Base-by-base conservation (phyloP, 2,329 filamentous ascomycete species). In the Neofusicoccum kwambonambiense region DNA sequence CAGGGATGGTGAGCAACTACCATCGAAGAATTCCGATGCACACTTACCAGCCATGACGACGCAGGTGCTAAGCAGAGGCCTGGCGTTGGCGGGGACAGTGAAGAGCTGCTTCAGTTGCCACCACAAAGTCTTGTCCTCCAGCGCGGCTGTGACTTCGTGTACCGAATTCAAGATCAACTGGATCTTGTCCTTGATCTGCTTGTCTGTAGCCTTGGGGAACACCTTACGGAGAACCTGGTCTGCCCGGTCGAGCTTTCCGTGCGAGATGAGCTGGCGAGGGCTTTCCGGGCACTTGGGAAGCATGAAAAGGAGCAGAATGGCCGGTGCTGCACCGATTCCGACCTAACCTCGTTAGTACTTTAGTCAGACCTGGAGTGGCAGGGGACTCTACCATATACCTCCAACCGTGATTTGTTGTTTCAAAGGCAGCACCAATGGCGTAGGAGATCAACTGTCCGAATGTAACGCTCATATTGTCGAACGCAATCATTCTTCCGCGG, bases 1-100 rank as follows among this genome's bases (percentile, higher is more conserved):
- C 81, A 66, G 92, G 81, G 66, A 84, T 85, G 1, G 84, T 83
- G 78, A 41, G 12, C 11, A 35, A 1, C 2, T 2, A 42, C 4
- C 8, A 12, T 19, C 8, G n/a, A 7, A 31, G 5, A 5, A 5
- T 3, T 3, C 8, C 13, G 5, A 2, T 1, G 27, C 11, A 13
- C 2, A 42, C 62, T 77, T 74, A 6, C 76, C 76, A 57, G 77
- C 64, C 76, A 78, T 78, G 62, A 78, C 74, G 2, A 74, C 76
- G n/a, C 75, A 77, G 37, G 78, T 76, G 60, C 70, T 73, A 50
- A 79, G 72, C 66, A 77, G 72, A 17, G 78, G 75, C 22, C 78
- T 74, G 52, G 75, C 69, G 64, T 78, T 76, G 2, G 75, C 67
- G 1, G 76, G 76, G 2, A 76, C 70, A 62, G 76, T 78, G 71